Evolutionary conservation across 169 alveolate species (phyloP).

Genomic region (Plasmodium malariae): DNA sequence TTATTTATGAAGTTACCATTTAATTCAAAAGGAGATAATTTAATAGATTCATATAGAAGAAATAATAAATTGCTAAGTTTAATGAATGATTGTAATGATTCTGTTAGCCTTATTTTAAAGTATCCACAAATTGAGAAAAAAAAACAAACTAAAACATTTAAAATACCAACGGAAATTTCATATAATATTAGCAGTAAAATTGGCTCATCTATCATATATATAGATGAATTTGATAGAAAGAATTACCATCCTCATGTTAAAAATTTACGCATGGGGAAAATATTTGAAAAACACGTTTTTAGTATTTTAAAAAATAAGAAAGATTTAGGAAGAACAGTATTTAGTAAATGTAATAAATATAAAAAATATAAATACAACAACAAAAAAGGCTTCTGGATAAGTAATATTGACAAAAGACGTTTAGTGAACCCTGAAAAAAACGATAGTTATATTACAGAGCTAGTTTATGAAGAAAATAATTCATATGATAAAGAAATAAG

Average conservation of each 20-base stretch:
- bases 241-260: conserved; percentile 53
- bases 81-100: conserved; percentile 71
- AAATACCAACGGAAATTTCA: conserved; percentile 43
- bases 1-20: conserved; percentile 56
- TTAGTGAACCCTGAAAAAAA: conserved; percentile 65
- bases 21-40: conserved; percentile 28
- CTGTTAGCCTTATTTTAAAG: conserved; percentile 54
- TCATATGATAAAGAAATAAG: conserved; percentile 54
- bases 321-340: conserved; percentile 51
- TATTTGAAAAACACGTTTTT: conserved; percentile 69
- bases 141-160: not conserved
- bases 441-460: conserved; percentile 53
- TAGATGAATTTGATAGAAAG: conserved; percentile 72
- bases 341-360: conserved; percentile 37
- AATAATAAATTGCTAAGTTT: conserved; percentile 65
- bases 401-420: conserved; percentile 63
- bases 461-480: conserved; percentile 46
- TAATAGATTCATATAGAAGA: conserved; percentile 59
- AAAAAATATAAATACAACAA: conserved; percentile 68
- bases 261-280: conserved; percentile 68
- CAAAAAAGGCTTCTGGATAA: conserved; percentile 67
- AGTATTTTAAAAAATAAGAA: conserved; percentile 72
- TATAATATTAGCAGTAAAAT: conserved; percentile 35
- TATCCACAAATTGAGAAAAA: conserved; percentile 62
- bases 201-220: conserved; percentile 68